Conservation (phyloP, 106 monocot species). For the Acorus gramineus region DNA sequence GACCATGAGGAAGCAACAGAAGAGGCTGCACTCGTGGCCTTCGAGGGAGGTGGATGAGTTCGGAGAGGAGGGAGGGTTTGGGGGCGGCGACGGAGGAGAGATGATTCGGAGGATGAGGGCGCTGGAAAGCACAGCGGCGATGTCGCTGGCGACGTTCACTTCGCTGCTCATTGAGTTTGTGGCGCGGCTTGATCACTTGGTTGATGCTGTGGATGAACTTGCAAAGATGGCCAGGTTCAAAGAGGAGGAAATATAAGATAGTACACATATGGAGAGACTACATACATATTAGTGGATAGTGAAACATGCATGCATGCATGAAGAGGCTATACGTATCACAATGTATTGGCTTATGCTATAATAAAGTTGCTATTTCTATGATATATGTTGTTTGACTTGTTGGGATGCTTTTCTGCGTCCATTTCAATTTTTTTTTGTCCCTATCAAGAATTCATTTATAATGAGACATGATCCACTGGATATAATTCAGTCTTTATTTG, state of each 20-base stretch:
- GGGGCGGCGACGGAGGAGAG: constrained; percentile 2
- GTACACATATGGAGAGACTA: too few relatives aligned
- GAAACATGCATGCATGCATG: too few relatives aligned
- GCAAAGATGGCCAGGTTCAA: constrained; percentile 57
- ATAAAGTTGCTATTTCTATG: too few relatives aligned
- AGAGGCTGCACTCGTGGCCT: constrained; percentile 67
- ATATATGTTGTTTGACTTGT: too few relatives aligned
- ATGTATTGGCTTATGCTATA: too few relatives aligned
- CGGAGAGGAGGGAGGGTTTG: constrained; percentile 14
- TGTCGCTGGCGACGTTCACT: constrained; percentile 64
- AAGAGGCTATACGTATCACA: too few relatives aligned
- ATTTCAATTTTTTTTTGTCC: too few relatives aligned
- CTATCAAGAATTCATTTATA: too few relatives aligned
- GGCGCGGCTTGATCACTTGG: constrained; percentile 75
- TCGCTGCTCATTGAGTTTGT: constrained; percentile 82
- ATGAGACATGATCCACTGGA: too few relatives aligned
- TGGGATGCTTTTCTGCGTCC: too few relatives aligned
- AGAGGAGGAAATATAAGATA: constrained; percentile 4
- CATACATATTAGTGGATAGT: too few relatives aligned
- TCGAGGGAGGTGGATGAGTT: constrained; percentile 53
- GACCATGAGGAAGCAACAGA: constrained; percentile 51
- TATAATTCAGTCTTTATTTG: too few relatives aligned
- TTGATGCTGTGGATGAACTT: constrained; percentile 58
- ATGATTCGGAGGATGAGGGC: constrained; percentile 52
- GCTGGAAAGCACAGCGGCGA: constrained; percentile 51